A percentile compares a stretch with the other conserved stretches of the same genome.
These are phyloP conservation scores for Chlorokybus atmophyticus DNA, from an alignment of 139 green algal genomes.

Conservation along the genomic window DNA sequence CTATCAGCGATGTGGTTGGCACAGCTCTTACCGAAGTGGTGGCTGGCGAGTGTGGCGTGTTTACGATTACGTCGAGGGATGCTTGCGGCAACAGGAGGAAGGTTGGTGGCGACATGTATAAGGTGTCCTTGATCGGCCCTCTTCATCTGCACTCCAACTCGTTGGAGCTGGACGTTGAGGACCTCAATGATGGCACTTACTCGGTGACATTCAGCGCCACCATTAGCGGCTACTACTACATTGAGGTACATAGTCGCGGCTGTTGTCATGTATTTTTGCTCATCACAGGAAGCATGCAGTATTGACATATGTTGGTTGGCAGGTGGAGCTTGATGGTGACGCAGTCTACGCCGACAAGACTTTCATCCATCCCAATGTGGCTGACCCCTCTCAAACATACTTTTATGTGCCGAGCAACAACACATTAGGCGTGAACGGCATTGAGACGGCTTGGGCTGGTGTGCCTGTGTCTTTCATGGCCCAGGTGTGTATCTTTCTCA, in stretches of 20 bases:
- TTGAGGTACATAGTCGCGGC: no score
- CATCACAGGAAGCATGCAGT: no score
- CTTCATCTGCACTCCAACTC: slow-evolving; percentile 19
- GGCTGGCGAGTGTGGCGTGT: slow-evolving; percentile 14
- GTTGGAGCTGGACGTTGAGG: slow-evolving; percentile 5
- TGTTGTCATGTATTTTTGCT: no score
- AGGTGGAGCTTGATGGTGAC: slow-evolving; percentile 3
- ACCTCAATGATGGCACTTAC: slow-evolving; percentile 17
- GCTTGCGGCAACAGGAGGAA: slow-evolving; percentile 8
- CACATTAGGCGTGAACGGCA: slow-evolving; percentile 12
- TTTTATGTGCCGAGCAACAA: slow-evolving; percentile 15
- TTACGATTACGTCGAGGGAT: slow-evolving; percentile 14
- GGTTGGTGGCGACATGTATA: slow-evolving; percentile 14
- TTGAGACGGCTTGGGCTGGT: slow-evolving; percentile 1
- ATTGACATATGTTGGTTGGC: no score
- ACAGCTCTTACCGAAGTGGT: slow-evolving; percentile 3
- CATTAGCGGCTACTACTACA: slow-evolving; percentile 18
- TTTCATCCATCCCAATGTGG: slow-evolving; percentile 17
- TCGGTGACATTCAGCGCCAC: slow-evolving; percentile 5
- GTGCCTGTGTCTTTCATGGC: slow-evolving; percentile 13
- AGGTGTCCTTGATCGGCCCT: slow-evolving; percentile 12
- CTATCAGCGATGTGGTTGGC: background rate
- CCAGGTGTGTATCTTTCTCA: no score
- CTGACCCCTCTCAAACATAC: background rate
- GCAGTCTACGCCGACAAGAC: slow-evolving; percentile 7